phyloP scores from a whole-genome alignment of 495 filamentous ascomycete genomes.

The Arthonia radiata region DNA sequence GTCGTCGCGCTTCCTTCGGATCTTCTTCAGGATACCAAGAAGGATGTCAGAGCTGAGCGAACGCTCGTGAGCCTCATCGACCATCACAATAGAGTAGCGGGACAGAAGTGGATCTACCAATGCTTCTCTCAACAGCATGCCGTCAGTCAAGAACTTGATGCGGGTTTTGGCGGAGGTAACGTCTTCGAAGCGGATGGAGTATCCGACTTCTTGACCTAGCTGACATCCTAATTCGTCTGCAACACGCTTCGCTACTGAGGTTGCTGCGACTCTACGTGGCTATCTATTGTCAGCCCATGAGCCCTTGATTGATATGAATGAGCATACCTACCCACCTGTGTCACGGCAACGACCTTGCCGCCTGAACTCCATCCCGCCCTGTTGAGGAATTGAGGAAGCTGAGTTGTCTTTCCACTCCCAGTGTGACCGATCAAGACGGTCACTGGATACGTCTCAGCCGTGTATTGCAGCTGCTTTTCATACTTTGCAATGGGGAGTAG shows the following conservation, averaged over 20 bases:
- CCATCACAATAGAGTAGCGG: slow-evolving; percentile 92
- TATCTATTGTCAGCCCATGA: slow-evolving; percentile 34
- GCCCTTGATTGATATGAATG: slow-evolving; percentile 2
- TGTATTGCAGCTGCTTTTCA: slow-evolving; percentile 44
- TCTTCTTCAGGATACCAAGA: slow-evolving; percentile 86
- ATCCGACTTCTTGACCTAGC: slow-evolving; percentile 71
- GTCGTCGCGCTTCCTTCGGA: slow-evolving; percentile 56
- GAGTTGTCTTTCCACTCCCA: slow-evolving; percentile 78
- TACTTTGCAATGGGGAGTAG: slow-evolving; percentile 59
- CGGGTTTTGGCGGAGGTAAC: slow-evolving; percentile 64
- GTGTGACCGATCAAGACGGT: slow-evolving; percentile 75
- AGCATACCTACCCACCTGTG: slow-evolving; percentile 39
- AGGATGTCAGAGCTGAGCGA: slow-evolving; percentile 87
- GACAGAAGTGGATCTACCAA: slow-evolving; percentile 80
- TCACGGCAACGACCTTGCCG: slow-evolving; percentile 65
- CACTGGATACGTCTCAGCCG: slow-evolving; percentile 52
- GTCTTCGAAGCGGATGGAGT: slow-evolving; percentile 93
- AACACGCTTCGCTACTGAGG: slow-evolving; percentile 71
- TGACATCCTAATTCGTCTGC: slow-evolving; percentile 84
- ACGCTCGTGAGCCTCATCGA: slow-evolving; percentile 93
- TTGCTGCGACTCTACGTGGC: slow-evolving; percentile 82
- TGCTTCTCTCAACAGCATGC: slow-evolving; percentile 78
- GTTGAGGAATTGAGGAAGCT: slow-evolving; percentile 70
- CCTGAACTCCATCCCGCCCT: slow-evolving; percentile 74
- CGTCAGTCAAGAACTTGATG: slow-evolving; percentile 95